Evolutionary conservation across 2,329 filamentous ascomycete genomes (phyloP).

Genomic region (Pyricularia pennisetigena): DNA sequence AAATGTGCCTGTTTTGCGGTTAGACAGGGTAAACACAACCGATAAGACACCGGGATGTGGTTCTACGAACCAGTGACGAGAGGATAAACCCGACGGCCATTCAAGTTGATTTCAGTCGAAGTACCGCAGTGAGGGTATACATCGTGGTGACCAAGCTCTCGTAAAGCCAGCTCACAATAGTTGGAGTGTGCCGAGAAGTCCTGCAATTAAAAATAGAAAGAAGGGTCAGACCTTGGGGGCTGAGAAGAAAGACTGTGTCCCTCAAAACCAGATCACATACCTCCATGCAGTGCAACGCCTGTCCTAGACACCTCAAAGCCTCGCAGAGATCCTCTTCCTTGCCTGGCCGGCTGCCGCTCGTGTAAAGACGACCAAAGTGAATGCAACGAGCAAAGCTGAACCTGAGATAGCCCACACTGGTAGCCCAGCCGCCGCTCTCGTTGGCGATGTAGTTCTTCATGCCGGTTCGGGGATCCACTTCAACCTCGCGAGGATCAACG

Average conservation of each 20-base stretch:
- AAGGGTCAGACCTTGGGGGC: not conserved
- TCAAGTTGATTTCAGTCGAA: conserved; percentile 54
- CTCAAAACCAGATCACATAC: conserved; percentile 5
- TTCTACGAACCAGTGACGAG: conserved; percentile 49
- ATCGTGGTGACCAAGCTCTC: conserved; percentile 57
- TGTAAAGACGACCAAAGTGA: conserved; percentile 69
- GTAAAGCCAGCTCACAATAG: conserved; percentile 68
- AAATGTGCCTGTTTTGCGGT: conserved; percentile 40
- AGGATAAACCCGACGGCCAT: conserved; percentile 59
- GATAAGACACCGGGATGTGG: not conserved
- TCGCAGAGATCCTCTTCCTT: conserved; percentile 73
- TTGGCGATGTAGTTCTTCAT: conserved; percentile 99
- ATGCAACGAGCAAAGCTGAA: conserved; percentile 66
- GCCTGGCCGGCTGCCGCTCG: conserved; percentile 52
- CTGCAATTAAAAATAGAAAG: conserved; percentile 11
- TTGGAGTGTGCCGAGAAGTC: conserved; percentile 76
- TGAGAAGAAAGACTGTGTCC: not conserved
- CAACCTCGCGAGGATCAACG: conserved; percentile 59
- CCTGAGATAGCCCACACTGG: conserved; percentile 75
- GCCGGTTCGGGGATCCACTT: conserved; percentile 67
- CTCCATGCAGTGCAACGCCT: conserved; percentile 68
- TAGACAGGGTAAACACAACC: not conserved
- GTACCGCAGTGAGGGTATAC: conserved; percentile 69
- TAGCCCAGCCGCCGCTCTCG: conserved; percentile 78
- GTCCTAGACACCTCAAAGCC: conserved; percentile 65